phyloP scores from a whole-genome alignment of 1,139 yeast genomes.

The Taphrina confusa region DNA sequence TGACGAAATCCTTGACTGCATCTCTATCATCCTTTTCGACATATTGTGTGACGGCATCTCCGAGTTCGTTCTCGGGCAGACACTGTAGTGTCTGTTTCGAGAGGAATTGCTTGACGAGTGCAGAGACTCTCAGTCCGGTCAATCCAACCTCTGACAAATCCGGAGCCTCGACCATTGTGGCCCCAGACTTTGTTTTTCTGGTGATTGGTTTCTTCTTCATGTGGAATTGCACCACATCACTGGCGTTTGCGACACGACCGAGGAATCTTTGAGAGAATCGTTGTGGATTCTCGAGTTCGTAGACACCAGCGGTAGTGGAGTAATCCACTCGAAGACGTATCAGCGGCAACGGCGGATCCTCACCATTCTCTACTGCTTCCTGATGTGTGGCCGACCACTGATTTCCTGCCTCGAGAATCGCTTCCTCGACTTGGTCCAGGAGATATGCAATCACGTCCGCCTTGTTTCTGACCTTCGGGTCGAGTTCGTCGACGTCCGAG shows the following conservation, averaged over 20 bases:
- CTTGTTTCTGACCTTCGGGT: conserved; percentile 52
- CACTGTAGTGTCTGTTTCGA: conserved; percentile 64
- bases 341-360: conserved; percentile 65
- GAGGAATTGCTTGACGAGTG: conserved; percentile 62
- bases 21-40: conserved; percentile 81
- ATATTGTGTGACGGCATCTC: conserved; percentile 67
- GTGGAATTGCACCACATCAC: conserved; percentile 76
- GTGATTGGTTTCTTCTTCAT: conserved; percentile 48
- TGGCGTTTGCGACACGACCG: conserved; percentile 84
- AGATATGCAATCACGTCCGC: conserved; percentile 60
- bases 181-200: conserved; percentile 1
- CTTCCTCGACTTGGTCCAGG: conserved; percentile 56
- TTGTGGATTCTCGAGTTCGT: conserved; percentile 86
- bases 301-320: conserved; percentile 62
- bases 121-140: conserved; percentile 52
- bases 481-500: conserved; percentile 55
- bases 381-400: conserved; percentile 52
- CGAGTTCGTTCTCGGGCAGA: conserved; percentile 75
- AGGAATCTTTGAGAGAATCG: conserved; percentile 87
- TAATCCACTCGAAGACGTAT: conserved; percentile 83
- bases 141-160: conserved; percentile 40
- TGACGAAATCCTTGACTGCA: conserved; percentile 65
- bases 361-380: conserved; percentile 43
- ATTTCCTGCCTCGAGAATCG: conserved; percentile 61
- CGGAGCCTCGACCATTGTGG: conserved; percentile 10